Percentiles rank a stretch among this genome's conserved stretches.
Conservation (phyloP, 2,329 filamentous ascomycete species). For the Pyrenochaeta sp. region DNA sequence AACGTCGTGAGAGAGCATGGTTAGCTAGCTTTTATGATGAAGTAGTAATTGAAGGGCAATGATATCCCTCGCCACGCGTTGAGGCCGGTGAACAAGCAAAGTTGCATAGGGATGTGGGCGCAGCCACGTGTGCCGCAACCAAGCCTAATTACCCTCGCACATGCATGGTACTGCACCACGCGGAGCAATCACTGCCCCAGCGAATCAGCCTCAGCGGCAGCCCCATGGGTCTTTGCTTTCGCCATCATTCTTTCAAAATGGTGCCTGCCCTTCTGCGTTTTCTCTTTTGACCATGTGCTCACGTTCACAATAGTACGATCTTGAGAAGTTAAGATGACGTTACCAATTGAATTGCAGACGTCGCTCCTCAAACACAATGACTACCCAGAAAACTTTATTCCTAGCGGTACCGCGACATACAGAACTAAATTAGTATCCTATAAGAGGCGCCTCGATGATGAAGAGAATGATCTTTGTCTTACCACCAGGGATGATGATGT, state of each 20-base stretch:
- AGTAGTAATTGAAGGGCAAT: background rate
- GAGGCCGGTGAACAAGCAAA: slow-evolving; percentile 3
- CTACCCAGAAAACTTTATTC: slow-evolving; percentile 25
- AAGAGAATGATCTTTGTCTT: slow-evolving; percentile 19
- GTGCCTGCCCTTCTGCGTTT: background rate
- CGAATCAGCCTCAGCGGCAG: slow-evolving; percentile 5
- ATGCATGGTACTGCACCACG: background rate
- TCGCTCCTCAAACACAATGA: slow-evolving; percentile 10
- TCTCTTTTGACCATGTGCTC: background rate
- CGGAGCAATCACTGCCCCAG: slow-evolving; percentile 1
- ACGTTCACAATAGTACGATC: background rate
- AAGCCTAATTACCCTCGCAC: background rate
- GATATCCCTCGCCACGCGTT: background rate
- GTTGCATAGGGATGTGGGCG: slow-evolving; percentile 1
- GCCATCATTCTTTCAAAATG: slow-evolving; percentile 3
- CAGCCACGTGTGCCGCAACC: background rate
- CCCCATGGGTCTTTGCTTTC: slow-evolving; percentile 1
- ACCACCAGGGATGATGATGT: slow-evolving; percentile 7
- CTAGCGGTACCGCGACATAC: slow-evolving; percentile 10
- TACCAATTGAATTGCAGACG: slow-evolving; percentile 9
- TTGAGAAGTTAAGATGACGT: background rate
- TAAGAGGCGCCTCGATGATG: slow-evolving; percentile 14
- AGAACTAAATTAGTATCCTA: slow-evolving; percentile 21
- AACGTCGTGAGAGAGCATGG: background rate
- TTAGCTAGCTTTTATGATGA: background rate